Evolutionary conservation across 2,329 filamentous ascomycete genomes (phyloP).

Genomic region (Ceratocystis eucalypticola): DNA sequence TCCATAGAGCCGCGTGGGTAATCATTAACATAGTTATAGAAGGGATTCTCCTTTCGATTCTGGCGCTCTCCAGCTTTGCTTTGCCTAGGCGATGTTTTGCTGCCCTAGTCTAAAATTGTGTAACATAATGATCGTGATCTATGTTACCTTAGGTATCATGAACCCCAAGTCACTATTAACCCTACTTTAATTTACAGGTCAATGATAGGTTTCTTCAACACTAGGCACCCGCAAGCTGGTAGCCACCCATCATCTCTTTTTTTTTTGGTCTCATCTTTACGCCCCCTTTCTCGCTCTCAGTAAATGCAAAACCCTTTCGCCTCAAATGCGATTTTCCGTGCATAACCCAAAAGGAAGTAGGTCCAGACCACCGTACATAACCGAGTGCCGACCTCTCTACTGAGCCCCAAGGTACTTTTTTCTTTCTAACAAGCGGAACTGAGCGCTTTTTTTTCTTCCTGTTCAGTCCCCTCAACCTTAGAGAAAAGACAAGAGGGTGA

Average conservation of each 20-base stretch:
- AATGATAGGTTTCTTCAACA: no score
- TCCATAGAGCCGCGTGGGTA: no score
- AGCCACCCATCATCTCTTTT: neutral
- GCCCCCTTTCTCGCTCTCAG: neutral
- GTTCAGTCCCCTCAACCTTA: neutral
- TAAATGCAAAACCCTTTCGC: neutral
- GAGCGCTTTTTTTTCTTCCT: no score
- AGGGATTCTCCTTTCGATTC: neutral
- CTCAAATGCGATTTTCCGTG: neutral
- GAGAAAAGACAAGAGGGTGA: neutral
- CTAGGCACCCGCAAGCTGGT: no score
- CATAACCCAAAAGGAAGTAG: neutral
- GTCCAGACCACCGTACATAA: neutral
- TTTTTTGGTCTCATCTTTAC: neutral
- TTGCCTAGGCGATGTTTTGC: neutral
- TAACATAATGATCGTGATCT: no score
- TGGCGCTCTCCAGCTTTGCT: neutral
- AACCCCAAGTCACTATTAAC: no score
- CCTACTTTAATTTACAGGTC: no score
- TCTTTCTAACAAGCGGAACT: neutral
- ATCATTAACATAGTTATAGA: no score
- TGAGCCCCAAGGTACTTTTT: no score
- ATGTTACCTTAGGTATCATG: no score
- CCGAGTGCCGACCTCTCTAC: neutral
- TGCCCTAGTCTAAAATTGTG: neutral